Evolutionary conservation across 2,329 filamentous ascomycete species (phyloP).

Genomic region (Pseudogymnoascus sp.): DNA sequence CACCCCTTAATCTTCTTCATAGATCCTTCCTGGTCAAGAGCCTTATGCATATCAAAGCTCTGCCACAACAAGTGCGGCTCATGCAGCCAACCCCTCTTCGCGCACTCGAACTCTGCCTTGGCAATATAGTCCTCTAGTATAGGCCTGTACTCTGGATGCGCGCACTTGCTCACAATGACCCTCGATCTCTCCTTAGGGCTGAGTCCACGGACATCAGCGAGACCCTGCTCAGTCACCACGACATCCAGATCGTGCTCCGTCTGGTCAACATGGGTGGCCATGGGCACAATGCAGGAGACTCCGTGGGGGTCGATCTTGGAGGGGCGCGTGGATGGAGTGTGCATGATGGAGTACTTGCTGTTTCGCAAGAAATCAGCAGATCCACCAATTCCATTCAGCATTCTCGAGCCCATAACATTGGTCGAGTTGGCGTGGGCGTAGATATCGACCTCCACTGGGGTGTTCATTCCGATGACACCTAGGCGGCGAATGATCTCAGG

Average conservation of each 20-base stretch:
- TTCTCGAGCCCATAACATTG: conserved; percentile 78
- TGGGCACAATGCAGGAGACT: conserved; percentile 81
- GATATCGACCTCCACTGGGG: conserved; percentile 86
- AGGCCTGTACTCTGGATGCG: conserved; percentile 75
- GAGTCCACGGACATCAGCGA: conserved; percentile 77
- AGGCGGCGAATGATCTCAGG: conserved; percentile 84
- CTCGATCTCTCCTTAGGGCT: conserved; percentile 70
- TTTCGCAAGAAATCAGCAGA: conserved; percentile 73
- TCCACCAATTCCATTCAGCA: conserved; percentile 78
- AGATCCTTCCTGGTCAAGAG: conserved; percentile 70
- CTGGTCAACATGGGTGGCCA: conserved; percentile 84
- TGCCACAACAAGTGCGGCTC: conserved; percentile 84
- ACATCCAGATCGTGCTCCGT: conserved; percentile 89
- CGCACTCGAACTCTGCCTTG: conserved; percentile 76
- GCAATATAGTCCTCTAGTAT: conserved; percentile 78
- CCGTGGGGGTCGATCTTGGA: conserved; percentile 75
- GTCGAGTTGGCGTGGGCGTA: conserved; percentile 90
- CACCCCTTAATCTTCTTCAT: conserved; percentile 72
- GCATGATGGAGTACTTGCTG: conserved; percentile 85
- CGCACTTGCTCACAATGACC: conserved; percentile 79
- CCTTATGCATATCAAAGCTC: conserved; percentile 82
- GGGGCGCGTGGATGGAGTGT: conserved; percentile 74
- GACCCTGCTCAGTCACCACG: conserved; percentile 66
- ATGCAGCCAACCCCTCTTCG: conserved; percentile 81
- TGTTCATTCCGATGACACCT: conserved; percentile 91